Evolutionary conservation across 768 basidiomycete genomes (phyloP), one percentile per base, ranked within the genome.

Genomic region (Chalciporus sphaerocephalus): DNA sequence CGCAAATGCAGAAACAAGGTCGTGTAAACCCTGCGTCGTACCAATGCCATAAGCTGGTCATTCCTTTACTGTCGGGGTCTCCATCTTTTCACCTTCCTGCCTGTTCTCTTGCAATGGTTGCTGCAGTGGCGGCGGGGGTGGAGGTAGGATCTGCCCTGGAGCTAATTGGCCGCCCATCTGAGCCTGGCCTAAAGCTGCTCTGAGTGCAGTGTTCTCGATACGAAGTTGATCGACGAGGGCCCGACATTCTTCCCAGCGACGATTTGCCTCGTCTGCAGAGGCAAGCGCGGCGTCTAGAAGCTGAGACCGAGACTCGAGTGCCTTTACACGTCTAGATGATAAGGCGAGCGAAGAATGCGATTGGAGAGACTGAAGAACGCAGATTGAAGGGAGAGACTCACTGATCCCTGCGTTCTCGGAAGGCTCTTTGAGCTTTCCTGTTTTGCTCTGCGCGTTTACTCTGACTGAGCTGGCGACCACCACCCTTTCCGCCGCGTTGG

Each of bases 391-490:
- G 46, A 4, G 45, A 32, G 48, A 47, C 86, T 67, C 40, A 92
- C 90, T 87, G 84, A 69, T 96, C 92, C 57, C 92, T 73, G 23
- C 92, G 80, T 62, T 93, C 88, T 49, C 92, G 72, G 66, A 94
- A 96, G 2, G 91, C 92, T 33, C 92, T 77, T 68, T 96, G 92
- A 0, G 92, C 92, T 65, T 92, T 93, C 55, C 92, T 77, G 65
- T 96, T 96, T 71, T 96, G 92, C 58, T 94, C 92, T 34, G 92
- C 92, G 9, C 92, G 80, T 61, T 92, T 93, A 61, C 83, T 87
- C 59, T 76, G 80, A 65, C 85, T 88, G 40, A 92, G 72, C 10
- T 80, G 68, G 38, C 89, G 73, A 20, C 75, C 75, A 16, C 68
- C 64, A 2, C 36, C 13, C 49, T 61, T 61, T 38, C 16, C 0